Percentiles rank a stretch among this genome's conserved stretches.
phyloP scores from a whole-genome alignment of 495 filamentous ascomycete species.

The Penicillium crystallinum region DNA sequence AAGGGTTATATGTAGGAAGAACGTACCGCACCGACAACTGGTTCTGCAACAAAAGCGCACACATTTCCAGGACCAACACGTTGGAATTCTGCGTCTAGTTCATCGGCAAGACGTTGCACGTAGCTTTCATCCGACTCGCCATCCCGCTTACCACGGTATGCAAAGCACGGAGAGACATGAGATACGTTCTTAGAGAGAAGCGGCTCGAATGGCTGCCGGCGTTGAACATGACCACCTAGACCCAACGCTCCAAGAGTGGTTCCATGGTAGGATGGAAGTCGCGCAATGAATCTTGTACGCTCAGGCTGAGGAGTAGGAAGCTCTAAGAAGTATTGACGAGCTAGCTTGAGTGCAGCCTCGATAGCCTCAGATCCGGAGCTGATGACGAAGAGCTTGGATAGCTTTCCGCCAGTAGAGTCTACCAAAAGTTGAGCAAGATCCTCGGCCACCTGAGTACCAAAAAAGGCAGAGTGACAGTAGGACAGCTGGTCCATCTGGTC shows the following conservation, averaged over 20 bases:
- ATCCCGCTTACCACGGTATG: slow-evolving; percentile 51
- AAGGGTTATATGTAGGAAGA: too few relatives aligned
- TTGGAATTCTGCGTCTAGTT: slow-evolving; percentile 72
- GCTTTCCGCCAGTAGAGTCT: slow-evolving; percentile 40
- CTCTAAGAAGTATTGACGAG: slow-evolving; percentile 59
- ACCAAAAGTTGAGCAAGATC: slow-evolving; percentile 39
- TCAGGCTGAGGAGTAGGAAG: slow-evolving; percentile 39
- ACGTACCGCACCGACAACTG: slow-evolving; percentile 54
- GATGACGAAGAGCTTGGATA: slow-evolving; percentile 43
- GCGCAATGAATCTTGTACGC: slow-evolving; percentile 58
- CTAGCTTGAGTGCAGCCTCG: slow-evolving; percentile 62
- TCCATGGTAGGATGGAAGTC: slow-evolving; percentile 71
- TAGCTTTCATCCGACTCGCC: slow-evolving; percentile 45
- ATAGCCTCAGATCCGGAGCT: slow-evolving; percentile 68
- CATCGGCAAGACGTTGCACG: slow-evolving; percentile 55
- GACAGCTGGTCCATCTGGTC: slow-evolving; percentile 46
- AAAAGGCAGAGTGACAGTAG: slow-evolving; percentile 52
- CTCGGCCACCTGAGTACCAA: slow-evolving; percentile 43
- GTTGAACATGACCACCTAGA: slow-evolving; percentile 56
- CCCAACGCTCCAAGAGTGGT: slow-evolving; percentile 63
- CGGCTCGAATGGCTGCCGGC: slow-evolving; percentile 62
- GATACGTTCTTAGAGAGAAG: slow-evolving; percentile 57
- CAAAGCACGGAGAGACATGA: slow-evolving; percentile 65
- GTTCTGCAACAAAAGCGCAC: slow-evolving; percentile 72
- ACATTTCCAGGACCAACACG: slow-evolving; percentile 66